These are phyloP conservation scores for Ambrosia artemisiifolia DNA, from an alignment of 129 eudicot genomes.

Conservation along the genomic window DNA sequence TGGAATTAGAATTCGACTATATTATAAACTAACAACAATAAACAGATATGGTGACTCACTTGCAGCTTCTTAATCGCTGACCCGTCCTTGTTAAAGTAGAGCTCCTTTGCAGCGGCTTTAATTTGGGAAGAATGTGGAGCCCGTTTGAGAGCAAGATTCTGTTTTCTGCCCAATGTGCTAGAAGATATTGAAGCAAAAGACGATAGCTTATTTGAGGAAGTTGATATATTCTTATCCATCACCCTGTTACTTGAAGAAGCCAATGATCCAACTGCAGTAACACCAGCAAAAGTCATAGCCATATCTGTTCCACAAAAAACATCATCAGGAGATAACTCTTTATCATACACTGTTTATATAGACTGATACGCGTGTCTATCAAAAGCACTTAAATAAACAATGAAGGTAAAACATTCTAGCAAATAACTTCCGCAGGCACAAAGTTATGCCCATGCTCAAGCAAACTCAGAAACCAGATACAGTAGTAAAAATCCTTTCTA, in stretches of 20 bases:
- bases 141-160: slow-evolving; percentile 37
- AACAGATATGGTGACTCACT: slow-evolving; percentile 21
- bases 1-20: background rate
- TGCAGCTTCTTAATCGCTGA: slow-evolving; percentile 71
- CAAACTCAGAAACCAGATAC: background rate
- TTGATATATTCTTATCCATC: slow-evolving; percentile 35
- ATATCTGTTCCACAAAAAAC: slow-evolving; percentile 32
- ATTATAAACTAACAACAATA: background rate
- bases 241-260: slow-evolving; percentile 48
- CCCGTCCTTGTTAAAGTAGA: slow-evolving; percentile 81
- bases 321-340: slow-evolving; percentile 2
- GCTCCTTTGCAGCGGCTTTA: slow-evolving; percentile 63
- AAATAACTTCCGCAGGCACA: background rate
- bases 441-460: background rate
- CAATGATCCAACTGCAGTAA: slow-evolving; percentile 59
- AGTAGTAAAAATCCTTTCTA: background rate
- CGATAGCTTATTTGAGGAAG: slow-evolving; percentile 46
- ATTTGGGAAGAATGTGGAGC: slow-evolving; percentile 40
- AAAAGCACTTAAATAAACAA: background rate
- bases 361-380: background rate
- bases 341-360: background rate
- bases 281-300: slow-evolving; percentile 71
- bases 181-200: slow-evolving; percentile 61
- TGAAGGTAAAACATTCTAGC: background rate
- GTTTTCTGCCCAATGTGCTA: slow-evolving; percentile 42